phyloP scores from a whole-genome alignment of 2,329 filamentous ascomycete genomes.

The Seiridium cupressi region DNA sequence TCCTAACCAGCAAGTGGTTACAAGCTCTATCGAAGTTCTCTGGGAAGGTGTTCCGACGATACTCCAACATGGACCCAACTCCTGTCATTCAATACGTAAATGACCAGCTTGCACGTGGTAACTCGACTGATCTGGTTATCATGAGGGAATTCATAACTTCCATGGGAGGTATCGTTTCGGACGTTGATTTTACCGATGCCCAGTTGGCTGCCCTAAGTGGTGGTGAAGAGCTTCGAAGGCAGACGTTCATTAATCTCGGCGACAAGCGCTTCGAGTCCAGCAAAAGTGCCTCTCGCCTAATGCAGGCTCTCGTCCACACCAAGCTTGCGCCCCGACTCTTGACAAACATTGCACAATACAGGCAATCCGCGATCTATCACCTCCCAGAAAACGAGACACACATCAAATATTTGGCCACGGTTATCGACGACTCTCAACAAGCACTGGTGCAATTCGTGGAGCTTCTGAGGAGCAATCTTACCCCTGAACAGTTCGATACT shows the following conservation, averaged over 20 bases:
- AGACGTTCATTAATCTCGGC: constrained; percentile 75
- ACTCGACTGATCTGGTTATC: constrained; percentile 88
- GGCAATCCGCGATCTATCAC: constrained; percentile 80
- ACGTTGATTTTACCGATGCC: constrained; percentile 82
- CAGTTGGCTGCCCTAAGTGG: constrained; percentile 88
- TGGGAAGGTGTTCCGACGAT: constrained; percentile 84
- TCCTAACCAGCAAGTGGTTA: constrained; percentile 87
- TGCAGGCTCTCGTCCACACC: constrained; percentile 75
- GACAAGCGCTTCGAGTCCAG: constrained; percentile 78
- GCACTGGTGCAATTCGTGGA: constrained; percentile 88
- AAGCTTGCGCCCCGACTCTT: constrained; percentile 78
- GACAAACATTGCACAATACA: constrained; percentile 87
- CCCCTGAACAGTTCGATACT: constrained; percentile 72
- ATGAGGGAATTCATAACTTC: constrained; percentile 85
- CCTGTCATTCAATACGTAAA: constrained; percentile 90
- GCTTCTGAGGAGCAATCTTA: constrained; percentile 76
- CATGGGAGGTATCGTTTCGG: constrained; percentile 91
- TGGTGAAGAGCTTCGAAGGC: constrained; percentile 73
- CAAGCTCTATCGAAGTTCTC: constrained; percentile 88
- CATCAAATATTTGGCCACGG: constrained; percentile 83
- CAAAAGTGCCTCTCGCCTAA: constrained; percentile 74
- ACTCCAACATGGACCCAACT: constrained; percentile 76
- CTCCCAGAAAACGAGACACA: constrained; percentile 71
- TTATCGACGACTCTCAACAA: constrained; percentile 86
- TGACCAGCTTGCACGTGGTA: constrained; percentile 76